Conservation (phyloP, 2,329 filamentous ascomycete genomes). For the Alternaria solani region DNA sequence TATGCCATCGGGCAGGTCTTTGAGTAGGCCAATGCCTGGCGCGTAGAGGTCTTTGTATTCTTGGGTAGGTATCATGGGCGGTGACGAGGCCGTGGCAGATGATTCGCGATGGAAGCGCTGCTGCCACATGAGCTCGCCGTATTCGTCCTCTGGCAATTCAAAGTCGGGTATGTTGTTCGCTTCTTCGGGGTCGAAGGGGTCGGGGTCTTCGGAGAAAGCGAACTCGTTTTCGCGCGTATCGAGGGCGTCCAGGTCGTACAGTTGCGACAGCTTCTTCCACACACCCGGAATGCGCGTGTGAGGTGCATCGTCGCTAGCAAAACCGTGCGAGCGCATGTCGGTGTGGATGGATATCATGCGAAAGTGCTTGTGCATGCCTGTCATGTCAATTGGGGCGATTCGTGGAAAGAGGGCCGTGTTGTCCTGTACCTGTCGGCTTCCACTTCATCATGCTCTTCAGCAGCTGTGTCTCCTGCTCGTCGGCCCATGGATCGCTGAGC, state of each 20-base stretch:
- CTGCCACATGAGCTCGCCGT: conserved; percentile 55
- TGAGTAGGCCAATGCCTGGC: conserved; percentile 45
- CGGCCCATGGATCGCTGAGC: conserved; percentile 83
- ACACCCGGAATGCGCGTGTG: conserved; percentile 92
- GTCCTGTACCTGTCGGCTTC: conserved; percentile 80
- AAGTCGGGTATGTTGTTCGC: conserved; percentile 49
- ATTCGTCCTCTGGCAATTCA: conserved; percentile 54
- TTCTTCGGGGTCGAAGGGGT: conserved; percentile 52
- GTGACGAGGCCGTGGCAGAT: conserved; percentile 40
- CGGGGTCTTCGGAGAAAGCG: conserved; percentile 66
- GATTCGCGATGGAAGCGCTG: conserved; percentile 45
- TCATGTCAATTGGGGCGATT: conserved; percentile 13
- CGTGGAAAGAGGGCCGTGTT: neutral
- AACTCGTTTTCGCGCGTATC: conserved; percentile 78
- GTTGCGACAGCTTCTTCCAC: conserved; percentile 82
- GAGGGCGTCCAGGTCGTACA: conserved; percentile 86
- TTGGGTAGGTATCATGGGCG: conserved; percentile 39
- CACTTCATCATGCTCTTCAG: conserved; percentile 92
- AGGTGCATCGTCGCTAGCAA: conserved; percentile 71
- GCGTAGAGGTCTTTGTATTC: conserved; percentile 45
- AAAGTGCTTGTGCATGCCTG: conserved; percentile 65
- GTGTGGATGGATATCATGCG: conserved; percentile 59
- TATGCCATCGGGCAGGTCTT: conserved; percentile 38
- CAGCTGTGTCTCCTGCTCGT: conserved; percentile 91
- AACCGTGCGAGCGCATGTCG: conserved; percentile 61